A percentile compares a stretch with the other conserved stretches of the same genome.
phyloP scores from a whole-genome alignment of 2,329 filamentous ascomycete genomes.

The Lecanosticta acicola region DNA sequence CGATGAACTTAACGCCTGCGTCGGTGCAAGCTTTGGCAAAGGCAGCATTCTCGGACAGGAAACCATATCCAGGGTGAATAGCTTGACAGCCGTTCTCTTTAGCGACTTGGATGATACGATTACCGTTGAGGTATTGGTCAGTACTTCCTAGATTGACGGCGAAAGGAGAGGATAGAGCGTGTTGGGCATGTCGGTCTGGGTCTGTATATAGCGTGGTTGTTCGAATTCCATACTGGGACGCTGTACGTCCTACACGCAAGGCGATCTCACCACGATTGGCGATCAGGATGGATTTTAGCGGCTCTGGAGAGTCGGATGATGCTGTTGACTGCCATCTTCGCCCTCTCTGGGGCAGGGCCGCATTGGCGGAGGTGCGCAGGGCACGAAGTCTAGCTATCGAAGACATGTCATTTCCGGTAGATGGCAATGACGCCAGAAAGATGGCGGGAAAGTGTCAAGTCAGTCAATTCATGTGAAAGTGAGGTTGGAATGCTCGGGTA shows the following conservation, averaged over 20 bases:
- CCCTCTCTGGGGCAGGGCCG: conserved; percentile 14
- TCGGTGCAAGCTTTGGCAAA: conserved; percentile 86
- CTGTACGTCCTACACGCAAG: conserved; percentile 83
- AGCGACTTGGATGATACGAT: conserved; percentile 83
- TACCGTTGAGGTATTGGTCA: conserved; percentile 85
- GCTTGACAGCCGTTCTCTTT: conserved; percentile 82
- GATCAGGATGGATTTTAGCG: conserved; percentile 68
- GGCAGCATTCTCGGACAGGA: conserved; percentile 82
- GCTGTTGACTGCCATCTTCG: conserved; percentile 22
- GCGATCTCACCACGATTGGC: conserved; percentile 97
- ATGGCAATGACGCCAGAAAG: neutral
- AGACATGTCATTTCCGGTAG: conserved; percentile 15
- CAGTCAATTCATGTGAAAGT: neutral
- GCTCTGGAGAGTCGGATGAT: conserved; percentile 19
- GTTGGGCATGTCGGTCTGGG: conserved; percentile 79
- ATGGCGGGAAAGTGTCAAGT: neutral
- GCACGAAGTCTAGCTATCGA: conserved; percentile 19
- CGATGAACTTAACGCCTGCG: conserved; percentile 89
- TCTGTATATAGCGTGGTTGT: conserved; percentile 95
- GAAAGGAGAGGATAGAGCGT: conserved; percentile 77
- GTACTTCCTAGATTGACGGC: conserved; percentile 77
- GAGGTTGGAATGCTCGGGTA: no score
- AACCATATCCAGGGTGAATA: conserved; percentile 94
- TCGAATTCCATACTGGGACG: conserved; percentile 78
- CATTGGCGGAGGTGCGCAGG: conserved; percentile 15